phyloP scores from a whole-genome alignment of 306 rosid species.

The Begonia masoniana region DNA sequence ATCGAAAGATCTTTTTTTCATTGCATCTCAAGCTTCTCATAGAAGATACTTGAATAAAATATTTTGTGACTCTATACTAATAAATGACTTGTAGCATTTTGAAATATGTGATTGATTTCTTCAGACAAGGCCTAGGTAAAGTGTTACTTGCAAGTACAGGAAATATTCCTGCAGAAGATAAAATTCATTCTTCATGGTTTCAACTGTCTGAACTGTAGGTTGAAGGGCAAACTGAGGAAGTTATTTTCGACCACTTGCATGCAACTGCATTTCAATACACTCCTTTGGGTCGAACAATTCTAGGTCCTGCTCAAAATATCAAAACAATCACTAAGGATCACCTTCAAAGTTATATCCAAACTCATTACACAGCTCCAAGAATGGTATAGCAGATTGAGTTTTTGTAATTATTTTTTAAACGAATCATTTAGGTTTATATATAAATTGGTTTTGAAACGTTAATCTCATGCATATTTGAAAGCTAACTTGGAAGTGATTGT shows the following conservation, averaged over 20 bases:
- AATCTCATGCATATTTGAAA: too few species aligned
- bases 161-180: too few species aligned
- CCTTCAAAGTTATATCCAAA: slow-evolving; percentile 63
- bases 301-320: slow-evolving; percentile 78
- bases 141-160: too few species aligned
- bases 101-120: too few species aligned
- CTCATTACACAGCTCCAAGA: slow-evolving; percentile 92
- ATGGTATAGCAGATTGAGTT: slow-evolving; percentile 37
- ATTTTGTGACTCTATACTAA: too few species aligned
- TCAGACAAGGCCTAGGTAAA: too few species aligned
- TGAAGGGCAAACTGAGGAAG: slow-evolving; percentile 87
- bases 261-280: slow-evolving; percentile 94
- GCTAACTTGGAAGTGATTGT: too few species aligned
- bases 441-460: not conserved
- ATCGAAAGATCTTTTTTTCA: too few species aligned
- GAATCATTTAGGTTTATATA: not conserved
- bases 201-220: slow-evolving; percentile 27
- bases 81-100: too few species aligned
- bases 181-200: too few species aligned
- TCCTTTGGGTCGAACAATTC: slow-evolving; percentile 87
- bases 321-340: slow-evolving; percentile 73
- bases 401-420: slow-evolving; percentile 1
- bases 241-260: slow-evolving; percentile 75
- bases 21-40: too few species aligned
- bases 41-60: too few species aligned